Base-by-base conservation (phyloP, 257 asterid species). In the Nicotiana obtusifolia region DNA sequence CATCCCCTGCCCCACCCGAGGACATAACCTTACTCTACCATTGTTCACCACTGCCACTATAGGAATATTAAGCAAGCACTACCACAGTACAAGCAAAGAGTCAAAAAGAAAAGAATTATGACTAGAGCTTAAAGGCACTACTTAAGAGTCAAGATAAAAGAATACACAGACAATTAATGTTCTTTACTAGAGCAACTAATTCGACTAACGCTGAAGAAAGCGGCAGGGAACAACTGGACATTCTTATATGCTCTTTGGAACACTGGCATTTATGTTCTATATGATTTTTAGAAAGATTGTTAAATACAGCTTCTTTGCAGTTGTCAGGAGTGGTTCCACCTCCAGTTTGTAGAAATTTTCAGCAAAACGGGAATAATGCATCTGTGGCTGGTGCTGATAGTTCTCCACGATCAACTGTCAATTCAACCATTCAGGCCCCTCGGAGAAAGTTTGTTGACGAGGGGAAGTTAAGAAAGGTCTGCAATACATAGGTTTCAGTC, bases 401-500 rank as follows among this genome's bases (percentile, higher is more conserved):
- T 83, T 90, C 99, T 81, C 90, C 95, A 66, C 89, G 97, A 80
- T 86, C 86, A 81, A 53, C 89, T 19, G 87, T 91, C 81, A 91
- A 91, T 89, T 84, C 97, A 78, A 85, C 90, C 61, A 82, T 90
- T 64, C 90, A 93, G 78, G 94, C 95, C 84, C 99, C 97, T 81
- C 88, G 97, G 87, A 94, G 98, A 85, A 96, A 96, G 88, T 87
- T 95, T 88, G 97, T 96, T 64, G 99, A 96, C 37, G 98, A 94
- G 86, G 99, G 98, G 73, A 96, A 96, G 82, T 64, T 96, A 30
- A 93, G 99, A 87, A 96, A 94, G 99, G 98, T 95, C n/a, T 37
- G 54, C 30, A 35, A 69, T 41, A 69, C 57, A 69, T 37, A 2
- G 77, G 33, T 69, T 41, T 69, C 33, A 44, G 26, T 41, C n/a